Evolutionary conservation across 345 rosid genomes (phyloP).

Genomic region (Gossypium rotundifolium): DNA sequence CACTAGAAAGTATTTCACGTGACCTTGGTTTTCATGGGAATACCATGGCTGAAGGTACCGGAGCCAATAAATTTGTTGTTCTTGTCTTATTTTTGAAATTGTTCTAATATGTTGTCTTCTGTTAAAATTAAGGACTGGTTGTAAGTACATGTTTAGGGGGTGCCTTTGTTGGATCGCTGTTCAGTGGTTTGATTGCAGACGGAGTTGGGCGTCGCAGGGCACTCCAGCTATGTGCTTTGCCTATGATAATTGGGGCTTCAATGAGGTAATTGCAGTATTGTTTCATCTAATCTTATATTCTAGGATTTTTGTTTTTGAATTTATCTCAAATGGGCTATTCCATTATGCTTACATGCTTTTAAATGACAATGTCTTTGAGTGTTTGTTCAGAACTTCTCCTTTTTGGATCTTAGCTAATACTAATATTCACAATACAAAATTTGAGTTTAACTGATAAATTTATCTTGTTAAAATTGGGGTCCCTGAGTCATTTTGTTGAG

Average conservation of each 20-base stretch:
- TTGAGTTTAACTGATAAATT: not conserved
- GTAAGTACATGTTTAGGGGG: not conserved
- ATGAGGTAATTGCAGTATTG: not conserved
- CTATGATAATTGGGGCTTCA: not conserved
- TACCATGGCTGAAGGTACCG: slow-evolving; percentile 80
- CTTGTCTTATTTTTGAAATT: not conserved
- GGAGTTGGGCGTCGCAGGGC: not conserved
- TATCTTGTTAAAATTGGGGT: not conserved
- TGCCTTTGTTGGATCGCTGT: not conserved
- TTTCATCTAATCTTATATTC: not conserved
- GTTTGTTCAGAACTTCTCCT: not conserved
- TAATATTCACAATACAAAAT: not conserved
- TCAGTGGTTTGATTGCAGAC: not conserved
- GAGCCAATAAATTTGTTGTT: not conserved
- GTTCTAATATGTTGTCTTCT: not conserved
- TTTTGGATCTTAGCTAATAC: not conserved
- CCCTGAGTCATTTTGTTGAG: not conserved
- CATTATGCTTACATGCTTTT: not conserved
- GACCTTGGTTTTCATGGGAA: slow-evolving; percentile 85
- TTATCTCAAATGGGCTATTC: not conserved
- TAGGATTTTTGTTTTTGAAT: not conserved
- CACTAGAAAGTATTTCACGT: slow-evolving; percentile 77
- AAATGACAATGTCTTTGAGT: not conserved
- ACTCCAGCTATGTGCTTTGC: not conserved
- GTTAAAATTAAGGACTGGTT: not conserved